A percentile compares a stretch with the other conserved stretches of the same genome.
Evolutionary conservation across 2,329 filamentous ascomycete species (phyloP).

Genomic region (Setomelanomma holmii): DNA sequence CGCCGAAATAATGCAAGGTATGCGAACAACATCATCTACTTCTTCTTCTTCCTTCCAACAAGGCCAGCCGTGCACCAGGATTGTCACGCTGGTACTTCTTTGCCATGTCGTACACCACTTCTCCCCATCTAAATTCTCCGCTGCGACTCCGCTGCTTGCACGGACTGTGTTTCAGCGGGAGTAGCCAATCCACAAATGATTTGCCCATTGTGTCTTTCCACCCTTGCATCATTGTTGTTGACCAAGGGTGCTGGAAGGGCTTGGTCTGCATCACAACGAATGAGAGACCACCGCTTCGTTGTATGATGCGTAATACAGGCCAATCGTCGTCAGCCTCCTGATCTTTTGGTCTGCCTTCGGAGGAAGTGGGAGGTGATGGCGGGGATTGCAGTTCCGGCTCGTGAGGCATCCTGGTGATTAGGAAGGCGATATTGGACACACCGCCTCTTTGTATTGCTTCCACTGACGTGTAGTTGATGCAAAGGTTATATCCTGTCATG

Average conservation of each 20-base stretch:
- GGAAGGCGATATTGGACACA: conserved; percentile 76
- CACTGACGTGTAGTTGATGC: conserved; percentile 82
- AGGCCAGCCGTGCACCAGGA: conserved; percentile 23
- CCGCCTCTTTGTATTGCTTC: conserved; percentile 71
- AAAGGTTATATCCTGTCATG: conserved; percentile 73
- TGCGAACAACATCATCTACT: too few species aligned
- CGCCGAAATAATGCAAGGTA: conserved; percentile 16
- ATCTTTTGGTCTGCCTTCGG: conserved; percentile 10
- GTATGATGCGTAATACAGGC: conserved; percentile 28
- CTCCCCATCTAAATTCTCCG: conserved; percentile 73
- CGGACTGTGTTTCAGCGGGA: conserved; percentile 78
- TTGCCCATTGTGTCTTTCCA: conserved; percentile 82
- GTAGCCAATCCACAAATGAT: conserved; percentile 75
- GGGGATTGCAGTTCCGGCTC: conserved; percentile 11
- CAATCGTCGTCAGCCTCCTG: conserved; percentile 24
- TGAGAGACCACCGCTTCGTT: conserved; percentile 56
- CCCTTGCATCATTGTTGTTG: conserved; percentile 74
- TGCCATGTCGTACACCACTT: conserved; percentile 57
- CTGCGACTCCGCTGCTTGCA: conserved; percentile 72
- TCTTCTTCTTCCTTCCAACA: conserved; percentile 18
- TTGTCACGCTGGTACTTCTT: conserved; percentile 33
- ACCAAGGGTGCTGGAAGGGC: conserved; percentile 84
- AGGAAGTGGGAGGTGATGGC: conserved; percentile 19
- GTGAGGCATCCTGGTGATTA: conserved; percentile 40
- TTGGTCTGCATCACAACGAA: conserved; percentile 82